phyloP scores from a whole-genome alignment of 805 yeast species.

The Wickerhamiella siamensis region DNA sequence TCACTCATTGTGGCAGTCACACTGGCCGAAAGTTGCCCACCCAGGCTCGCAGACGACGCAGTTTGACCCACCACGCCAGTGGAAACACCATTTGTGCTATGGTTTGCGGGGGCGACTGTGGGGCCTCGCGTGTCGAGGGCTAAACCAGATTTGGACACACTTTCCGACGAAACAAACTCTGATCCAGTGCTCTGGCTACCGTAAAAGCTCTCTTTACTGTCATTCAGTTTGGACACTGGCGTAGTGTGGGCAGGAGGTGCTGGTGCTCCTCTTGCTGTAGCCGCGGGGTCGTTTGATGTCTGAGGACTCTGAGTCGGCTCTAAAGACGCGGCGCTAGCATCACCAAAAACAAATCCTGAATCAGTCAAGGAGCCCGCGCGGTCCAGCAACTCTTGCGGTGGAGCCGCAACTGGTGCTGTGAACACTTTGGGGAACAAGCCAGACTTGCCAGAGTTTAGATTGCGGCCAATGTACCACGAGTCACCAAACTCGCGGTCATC shows the following conservation, averaged over 20 bases:
- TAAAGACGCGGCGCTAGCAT: not conserved
- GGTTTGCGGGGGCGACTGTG: not conserved
- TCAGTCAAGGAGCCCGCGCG: not conserved
- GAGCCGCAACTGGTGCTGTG: slow-evolving; percentile 30
- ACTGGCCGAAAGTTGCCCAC: not conserved
- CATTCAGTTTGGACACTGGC: not conserved
- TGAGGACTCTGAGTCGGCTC: not conserved
- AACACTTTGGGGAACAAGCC: slow-evolving; percentile 88
- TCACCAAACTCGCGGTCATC: slow-evolving; percentile 90
- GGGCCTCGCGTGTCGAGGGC: not conserved
- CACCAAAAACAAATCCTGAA: not conserved
- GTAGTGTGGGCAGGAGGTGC: not conserved
- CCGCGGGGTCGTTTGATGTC: not conserved
- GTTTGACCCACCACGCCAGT: no score
- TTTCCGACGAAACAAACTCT: not conserved
- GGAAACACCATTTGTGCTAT: no score
- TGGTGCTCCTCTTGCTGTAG: not conserved
- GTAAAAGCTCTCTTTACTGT: not conserved
- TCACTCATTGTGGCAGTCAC: slow-evolving; percentile 18
- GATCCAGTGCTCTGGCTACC: not conserved
- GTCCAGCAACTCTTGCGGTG: slow-evolving; percentile 25
- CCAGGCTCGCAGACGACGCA: not conserved
- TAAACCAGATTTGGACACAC: not conserved
- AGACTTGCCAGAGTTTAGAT: slow-evolving; percentile 52
- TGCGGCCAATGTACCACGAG: slow-evolving; percentile 77